These are phyloP conservation scores for Ichthyophthirius multifiliis DNA, from an alignment of 169 alveolate genomes.

Conservation along the genomic window DNA sequence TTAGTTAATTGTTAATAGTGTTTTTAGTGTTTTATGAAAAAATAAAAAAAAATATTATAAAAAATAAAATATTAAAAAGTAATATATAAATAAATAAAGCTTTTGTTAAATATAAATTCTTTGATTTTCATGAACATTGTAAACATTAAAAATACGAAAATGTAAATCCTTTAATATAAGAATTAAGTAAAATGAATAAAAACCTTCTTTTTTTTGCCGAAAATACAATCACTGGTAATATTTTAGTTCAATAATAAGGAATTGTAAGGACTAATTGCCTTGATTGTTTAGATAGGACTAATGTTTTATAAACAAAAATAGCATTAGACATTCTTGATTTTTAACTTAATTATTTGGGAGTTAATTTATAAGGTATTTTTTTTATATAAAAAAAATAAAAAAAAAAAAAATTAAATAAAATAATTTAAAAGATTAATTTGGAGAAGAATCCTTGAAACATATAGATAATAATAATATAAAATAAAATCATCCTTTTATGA, in stretches of 20 bases:
- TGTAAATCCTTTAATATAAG: conserved; percentile 42
- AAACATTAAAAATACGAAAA: conserved; percentile 51
- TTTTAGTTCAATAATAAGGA: conserved; percentile 57
- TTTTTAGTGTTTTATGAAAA: too few relatives aligned
- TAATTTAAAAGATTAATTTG: too few relatives aligned
- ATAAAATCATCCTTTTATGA: conserved; percentile 35
- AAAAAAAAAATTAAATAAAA: too few relatives aligned
- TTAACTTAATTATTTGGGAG: not conserved
- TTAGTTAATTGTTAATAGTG: too few relatives aligned
- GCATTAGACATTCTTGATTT: conserved; percentile 22
- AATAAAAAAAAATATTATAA: too few relatives aligned
- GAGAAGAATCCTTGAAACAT: too few relatives aligned
- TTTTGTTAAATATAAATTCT: conserved; percentile 20
- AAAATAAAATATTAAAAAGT: too few relatives aligned
- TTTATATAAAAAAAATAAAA: too few relatives aligned
- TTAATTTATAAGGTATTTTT: not conserved
- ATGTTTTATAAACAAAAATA: conserved; percentile 66
- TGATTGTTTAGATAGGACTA: conserved; percentile 85
- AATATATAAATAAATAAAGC: too few relatives aligned
- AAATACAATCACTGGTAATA: conserved; percentile 38
- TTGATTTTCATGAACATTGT: conserved; percentile 45
- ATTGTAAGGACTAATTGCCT: conserved; percentile 77
- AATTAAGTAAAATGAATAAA: conserved; percentile 41
- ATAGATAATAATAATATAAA: too few relatives aligned
- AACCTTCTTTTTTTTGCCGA: conserved; percentile 50